Conservation (phyloP, 805 yeast genomes). For the Ascoidea tarda region DNA sequence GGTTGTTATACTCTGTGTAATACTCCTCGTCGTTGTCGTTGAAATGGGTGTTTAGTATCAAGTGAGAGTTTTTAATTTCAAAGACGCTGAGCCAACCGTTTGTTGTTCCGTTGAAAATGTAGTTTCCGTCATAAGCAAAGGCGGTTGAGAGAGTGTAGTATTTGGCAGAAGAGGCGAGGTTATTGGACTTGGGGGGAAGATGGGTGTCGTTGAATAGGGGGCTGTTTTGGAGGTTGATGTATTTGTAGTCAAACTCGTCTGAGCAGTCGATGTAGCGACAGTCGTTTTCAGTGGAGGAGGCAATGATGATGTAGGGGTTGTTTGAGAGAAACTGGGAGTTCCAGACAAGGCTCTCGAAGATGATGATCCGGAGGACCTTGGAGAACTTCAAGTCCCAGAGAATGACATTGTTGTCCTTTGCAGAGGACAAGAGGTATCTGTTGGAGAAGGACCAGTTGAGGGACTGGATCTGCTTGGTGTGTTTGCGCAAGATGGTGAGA, state of each 20-base stretch:
- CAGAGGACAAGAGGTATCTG: constrained; percentile 48
- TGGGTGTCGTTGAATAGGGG: constrained; percentile 7
- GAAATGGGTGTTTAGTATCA: no score
- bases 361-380: constrained; percentile 25
- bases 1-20: no score
- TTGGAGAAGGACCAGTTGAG: constrained; percentile 67
- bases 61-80: constrained; percentile 7
- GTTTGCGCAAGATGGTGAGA: constrained; percentile 45
- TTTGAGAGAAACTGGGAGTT: constrained; percentile 41
- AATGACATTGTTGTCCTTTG: constrained; percentile 72
- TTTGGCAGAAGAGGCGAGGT: constrained; percentile 13
- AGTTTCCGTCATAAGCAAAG: constrained; percentile 38
- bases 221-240: constrained; percentile 13
- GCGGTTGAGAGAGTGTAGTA: constrained; percentile 35
- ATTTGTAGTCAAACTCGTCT: constrained; percentile 12
- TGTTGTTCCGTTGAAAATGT: constrained; percentile 61
- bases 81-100: constrained; percentile 61
- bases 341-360: constrained; percentile 68
- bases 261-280: constrained; percentile 36
- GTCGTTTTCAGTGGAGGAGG: constrained; percentile 48
- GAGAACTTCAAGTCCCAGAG: constrained; percentile 58
- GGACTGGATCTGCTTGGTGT: constrained; percentile 60
- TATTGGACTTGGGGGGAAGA: constrained; percentile 4
- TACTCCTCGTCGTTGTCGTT: no score
- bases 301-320: constrained; percentile 34